Percentiles rank a stretch among this genome's conserved stretches.
phyloP scores from a whole-genome alignment of 1,139 yeast genomes.

The Entelexis paramagnoliae region DNA sequence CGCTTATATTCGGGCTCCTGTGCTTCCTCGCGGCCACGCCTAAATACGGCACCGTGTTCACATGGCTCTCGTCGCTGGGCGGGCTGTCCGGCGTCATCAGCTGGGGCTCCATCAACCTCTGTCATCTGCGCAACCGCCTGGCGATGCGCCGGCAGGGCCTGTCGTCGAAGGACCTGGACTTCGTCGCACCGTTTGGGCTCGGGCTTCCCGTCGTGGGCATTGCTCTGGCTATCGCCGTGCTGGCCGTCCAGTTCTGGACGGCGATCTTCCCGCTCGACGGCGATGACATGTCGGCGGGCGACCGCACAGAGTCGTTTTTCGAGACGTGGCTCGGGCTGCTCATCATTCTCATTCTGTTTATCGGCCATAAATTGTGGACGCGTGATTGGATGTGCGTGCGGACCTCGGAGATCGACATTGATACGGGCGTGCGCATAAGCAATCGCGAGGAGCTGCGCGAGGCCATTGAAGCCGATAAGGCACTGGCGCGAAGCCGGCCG shows the following conservation, averaged over 20 bases:
- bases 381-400: conserved; percentile 30
- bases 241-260: conserved; percentile 57
- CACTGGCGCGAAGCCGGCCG: conserved; percentile 32
- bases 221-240: conserved; percentile 46
- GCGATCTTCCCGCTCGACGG: conserved; percentile 52
- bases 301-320: conserved; percentile 38
- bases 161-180: conserved; percentile 55
- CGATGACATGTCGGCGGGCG: conserved; percentile 20
- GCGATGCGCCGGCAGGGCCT: conserved; percentile 61
- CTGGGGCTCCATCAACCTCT: conserved; percentile 60
- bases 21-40: conserved; percentile 62
- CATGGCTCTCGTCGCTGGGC: conserved; percentile 69
- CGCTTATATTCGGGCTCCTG: conserved; percentile 52
- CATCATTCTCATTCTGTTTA: conserved; percentile 38
- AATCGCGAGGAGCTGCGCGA: conserved; percentile 42
- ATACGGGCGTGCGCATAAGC: conserved; percentile 42
- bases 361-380: conserved; percentile 24
- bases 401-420: conserved; percentile 43
- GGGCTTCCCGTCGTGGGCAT: conserved; percentile 62
- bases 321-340: conserved; percentile 45
- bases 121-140: conserved; percentile 55
- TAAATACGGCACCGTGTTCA: conserved; percentile 56
- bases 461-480: conserved; percentile 39
- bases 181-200: conserved; percentile 57
- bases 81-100: conserved; percentile 69